These are phyloP conservation scores for Triticum monococcum DNA, from an alignment of 176 grass and related monocot species.

Conservation along the genomic window DNA sequence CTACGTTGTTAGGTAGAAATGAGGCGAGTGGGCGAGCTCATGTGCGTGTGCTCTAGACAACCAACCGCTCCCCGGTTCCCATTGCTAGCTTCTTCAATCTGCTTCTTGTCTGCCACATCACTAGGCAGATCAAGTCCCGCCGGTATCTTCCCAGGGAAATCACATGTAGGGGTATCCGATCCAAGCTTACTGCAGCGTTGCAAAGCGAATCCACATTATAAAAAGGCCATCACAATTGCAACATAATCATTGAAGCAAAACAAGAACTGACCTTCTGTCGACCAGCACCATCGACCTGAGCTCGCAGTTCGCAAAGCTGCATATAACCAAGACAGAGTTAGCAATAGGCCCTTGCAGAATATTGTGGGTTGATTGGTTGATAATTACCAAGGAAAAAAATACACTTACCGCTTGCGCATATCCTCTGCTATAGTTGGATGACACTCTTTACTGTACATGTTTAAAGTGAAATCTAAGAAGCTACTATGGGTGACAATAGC, in stretches of 20 bases:
- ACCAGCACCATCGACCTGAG: constrained; percentile 80
- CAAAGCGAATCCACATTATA: background rate
- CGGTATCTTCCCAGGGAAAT: constrained; percentile 70
- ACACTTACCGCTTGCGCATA: constrained; percentile 61
- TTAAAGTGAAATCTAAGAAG: constrained; percentile 69
- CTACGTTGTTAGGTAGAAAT: background rate
- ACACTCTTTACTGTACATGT: constrained; percentile 59
- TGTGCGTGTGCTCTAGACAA: background rate
- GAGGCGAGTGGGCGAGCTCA: background rate
- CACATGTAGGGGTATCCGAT: constrained; percentile 21
- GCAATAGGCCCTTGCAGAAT: background rate
- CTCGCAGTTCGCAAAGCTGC: constrained; percentile 84
- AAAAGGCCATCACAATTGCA: background rate
- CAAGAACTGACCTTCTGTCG: constrained; percentile 65
- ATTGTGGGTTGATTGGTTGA: background rate
- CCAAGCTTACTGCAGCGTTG: constrained; percentile 55
- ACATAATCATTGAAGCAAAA: background rate
- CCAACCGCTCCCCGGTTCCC: background rate
- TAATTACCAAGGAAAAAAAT: background rate
- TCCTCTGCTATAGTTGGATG: constrained; percentile 66
- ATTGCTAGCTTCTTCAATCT: background rate
- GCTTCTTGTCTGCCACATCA: constrained; percentile 34
- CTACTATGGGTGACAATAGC: constrained; percentile 83
- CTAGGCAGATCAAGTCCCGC: constrained; percentile 48
- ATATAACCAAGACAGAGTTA: constrained; percentile 28